phyloP scores from a whole-genome alignment of 2,329 filamentous ascomycete genomes.

The Colletotrichum magnum region DNA sequence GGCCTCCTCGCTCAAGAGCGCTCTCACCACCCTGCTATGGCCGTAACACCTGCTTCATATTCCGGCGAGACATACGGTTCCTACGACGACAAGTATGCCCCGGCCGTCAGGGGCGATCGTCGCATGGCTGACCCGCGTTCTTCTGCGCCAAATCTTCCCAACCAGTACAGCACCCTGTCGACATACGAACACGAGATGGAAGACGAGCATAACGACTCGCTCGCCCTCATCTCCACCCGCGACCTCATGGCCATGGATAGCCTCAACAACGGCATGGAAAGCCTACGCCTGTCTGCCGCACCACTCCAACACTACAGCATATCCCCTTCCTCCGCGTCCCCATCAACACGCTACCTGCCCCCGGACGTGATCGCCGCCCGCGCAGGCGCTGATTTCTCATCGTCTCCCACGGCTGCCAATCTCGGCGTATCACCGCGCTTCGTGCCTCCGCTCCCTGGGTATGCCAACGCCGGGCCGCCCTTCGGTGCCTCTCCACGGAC shows the following conservation, averaged over 20 bases:
- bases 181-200: conserved; percentile 57
- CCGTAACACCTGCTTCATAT: conserved; percentile 27
- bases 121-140: conserved; percentile 50
- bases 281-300: conserved; percentile 56
- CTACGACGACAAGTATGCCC: conserved; percentile 57
- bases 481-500: conserved; percentile 43
- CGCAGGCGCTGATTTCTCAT: conserved; percentile 49
- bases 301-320: conserved; percentile 52
- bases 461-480: conserved; percentile 38
- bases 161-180: conserved; percentile 44
- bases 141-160: conserved; percentile 25
- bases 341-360: conserved; percentile 50
- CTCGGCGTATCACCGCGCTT: conserved; percentile 58
- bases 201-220: conserved; percentile 52
- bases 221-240: conserved; percentile 67
- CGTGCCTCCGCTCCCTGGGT: conserved; percentile 51
- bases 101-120: conserved; percentile 56
- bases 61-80: conserved; percentile 53
- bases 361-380: conserved; percentile 50
- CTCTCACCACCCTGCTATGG: conserved; percentile 28
- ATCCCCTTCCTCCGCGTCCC: conserved; percentile 52
- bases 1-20: conserved; percentile 65
- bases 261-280: conserved; percentile 57
- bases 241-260: conserved; percentile 66
- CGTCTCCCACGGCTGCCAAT: conserved; percentile 49